Base-by-base conservation (phyloP, 371 early-diverging fungal genomes). In the Apophysomyces elegans region DNA sequence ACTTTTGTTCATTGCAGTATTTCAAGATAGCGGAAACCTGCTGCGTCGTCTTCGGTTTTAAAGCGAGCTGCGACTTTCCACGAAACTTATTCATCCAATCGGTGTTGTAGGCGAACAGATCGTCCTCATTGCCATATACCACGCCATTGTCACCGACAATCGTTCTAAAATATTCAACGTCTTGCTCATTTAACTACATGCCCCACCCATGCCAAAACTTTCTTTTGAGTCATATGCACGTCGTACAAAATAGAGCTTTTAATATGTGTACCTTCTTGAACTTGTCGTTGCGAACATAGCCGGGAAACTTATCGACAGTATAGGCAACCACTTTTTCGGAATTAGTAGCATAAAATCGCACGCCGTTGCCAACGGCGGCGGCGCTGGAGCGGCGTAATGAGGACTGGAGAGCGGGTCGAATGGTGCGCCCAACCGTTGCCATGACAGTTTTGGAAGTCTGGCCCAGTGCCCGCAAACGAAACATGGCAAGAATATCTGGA, bases 61-160 rank as follows among this genome's bases (percentile, higher is more conserved):
- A 81, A 1, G 96, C 94, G 14, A 96, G 66, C 45, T 81, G 83
- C n/a, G 94, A 90, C 65, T 87, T 77, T 7, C 98, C 98, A 38
- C 90, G 84, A 76, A 93, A 97, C 77, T 96, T 96, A 69, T 87
- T 84, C 87, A 96, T 87, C 97, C 98, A 98, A 78, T 97, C 97
- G 41, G 84, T 80, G 68, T 95, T 94, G 74, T 84, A 94, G 8
- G 82, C 65, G 44, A 83, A 77, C 14, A 91, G 66, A 58, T 88
- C 89, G 36, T 88, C 87, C 38, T 72, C 72, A 56, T 79, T 83
- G 35, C 80, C 77, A 32, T 81, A 76, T 13, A 88, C 80, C 14
- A 80, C 59, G 14, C 79, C 77, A 56, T 66, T 72, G 11, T 81
- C 81, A 8, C 84, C 79, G 18, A 90, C 77, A 65, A 89, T 77